phyloP scores from a whole-genome alignment of 352 stramenopile genomes.

The Pythium aphanidermatum region DNA sequence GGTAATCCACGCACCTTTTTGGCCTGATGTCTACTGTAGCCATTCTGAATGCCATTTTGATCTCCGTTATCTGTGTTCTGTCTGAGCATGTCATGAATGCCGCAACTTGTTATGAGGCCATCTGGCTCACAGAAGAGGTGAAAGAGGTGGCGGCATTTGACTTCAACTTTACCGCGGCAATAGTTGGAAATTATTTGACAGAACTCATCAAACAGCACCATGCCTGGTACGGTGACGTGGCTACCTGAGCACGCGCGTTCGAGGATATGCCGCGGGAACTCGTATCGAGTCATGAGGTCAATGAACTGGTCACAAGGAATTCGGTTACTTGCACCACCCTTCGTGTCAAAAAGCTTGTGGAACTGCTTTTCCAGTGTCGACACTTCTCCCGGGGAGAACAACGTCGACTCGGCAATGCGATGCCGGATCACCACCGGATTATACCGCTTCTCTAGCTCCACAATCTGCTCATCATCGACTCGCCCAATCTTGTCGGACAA shows the following conservation, averaged over 20 bases:
- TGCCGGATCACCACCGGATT: constrained; percentile 78
- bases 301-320: constrained; percentile 59
- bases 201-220: constrained; percentile 80
- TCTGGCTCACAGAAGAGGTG: constrained; percentile 39
- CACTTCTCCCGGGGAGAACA: constrained; percentile 69
- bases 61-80: too few species aligned
- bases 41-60: too few species aligned
- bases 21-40: too few species aligned
- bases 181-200: constrained; percentile 75
- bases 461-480: constrained; percentile 64
- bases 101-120: too few species aligned
- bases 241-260: constrained; percentile 31
- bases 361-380: constrained; percentile 74
- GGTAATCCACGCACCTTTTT: too few species aligned
- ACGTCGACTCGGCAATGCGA: constrained; percentile 62
- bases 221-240: constrained; percentile 30
- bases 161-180: constrained; percentile 41
- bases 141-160: constrained; percentile 47
- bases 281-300: constrained; percentile 33
- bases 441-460: constrained; percentile 70
- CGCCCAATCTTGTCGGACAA: constrained; percentile 59
- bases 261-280: constrained; percentile 41
- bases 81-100: too few species aligned
- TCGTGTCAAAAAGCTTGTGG: constrained; percentile 66
- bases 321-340: constrained; percentile 58